Base-by-base conservation (phyloP, 148 eudicot species). In the Silene uniflora region DNA sequence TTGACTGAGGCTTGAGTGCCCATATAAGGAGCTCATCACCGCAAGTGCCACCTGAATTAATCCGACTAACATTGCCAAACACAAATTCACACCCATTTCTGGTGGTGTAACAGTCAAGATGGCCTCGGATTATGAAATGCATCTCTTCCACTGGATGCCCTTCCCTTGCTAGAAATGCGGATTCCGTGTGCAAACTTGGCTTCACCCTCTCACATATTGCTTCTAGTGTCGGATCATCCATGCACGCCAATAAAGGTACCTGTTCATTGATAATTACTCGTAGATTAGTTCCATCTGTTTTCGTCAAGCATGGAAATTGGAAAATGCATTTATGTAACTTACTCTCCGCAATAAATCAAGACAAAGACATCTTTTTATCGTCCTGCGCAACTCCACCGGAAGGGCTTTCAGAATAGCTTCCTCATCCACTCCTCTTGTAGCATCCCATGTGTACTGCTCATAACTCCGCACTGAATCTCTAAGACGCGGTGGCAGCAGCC, bases 201-300 rank as follows among this genome's bases (percentile, higher is more conserved):
- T 87, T 87, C 17, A 89, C 88, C 82, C 89, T 73, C 88, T 87
- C 89, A 62, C 91, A 87, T 62, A 89, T 86, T 1, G 84, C 88
- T 52, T 86, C 89, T 58, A 87, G 73, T 85, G 81, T 86, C 10
- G 79, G 59, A 35, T 89, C 89, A 67, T 87, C 93, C 93, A 89
- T 87, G 67, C 83, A 79, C 49, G 79, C 83, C 44, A 89, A 79
- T n/a, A 89, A 14, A 13, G 93, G 93, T n/a, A n/a, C n/a, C n/a
- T n/a, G n/a, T n/a, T n/a, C n/a, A n/a, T n/a, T n/a, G n/a, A n/a
- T n/a, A n/a, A n/a, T n/a, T n/a, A n/a, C n/a, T n/a, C n/a, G n/a
- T n/a, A n/a, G n/a, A n/a, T n/a, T n/a, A n/a, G n/a, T n/a, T n/a
- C n/a, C n/a, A n/a, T n/a, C n/a, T n/a, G n/a, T n/a, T n/a, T n/a